These are phyloP conservation scores for Corymbia calophylla DNA, from an alignment of 441 rosid species.

Conservation along the genomic window DNA sequence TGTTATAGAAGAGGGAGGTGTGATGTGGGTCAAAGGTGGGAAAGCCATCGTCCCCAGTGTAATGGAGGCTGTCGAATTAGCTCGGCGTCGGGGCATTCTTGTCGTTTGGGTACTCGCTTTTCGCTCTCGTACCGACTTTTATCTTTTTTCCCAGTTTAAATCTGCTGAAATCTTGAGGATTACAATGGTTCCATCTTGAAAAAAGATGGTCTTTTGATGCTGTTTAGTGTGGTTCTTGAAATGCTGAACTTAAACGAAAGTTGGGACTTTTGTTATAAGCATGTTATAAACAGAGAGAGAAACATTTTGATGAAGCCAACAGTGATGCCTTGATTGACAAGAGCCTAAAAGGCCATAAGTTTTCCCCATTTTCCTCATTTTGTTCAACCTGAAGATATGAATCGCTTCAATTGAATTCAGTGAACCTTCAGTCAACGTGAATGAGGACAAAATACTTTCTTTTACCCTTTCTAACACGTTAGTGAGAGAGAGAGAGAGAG, in stretches of 20 bases:
- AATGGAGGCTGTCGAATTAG: conserved; percentile 53
- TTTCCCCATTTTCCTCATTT: not conserved
- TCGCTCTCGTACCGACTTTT: not conserved
- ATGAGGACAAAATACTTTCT: not conserved
- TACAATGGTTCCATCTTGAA: not conserved
- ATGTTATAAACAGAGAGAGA: not conserved
- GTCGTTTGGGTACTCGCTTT: conserved; percentile 58
- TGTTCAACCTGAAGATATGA: not conserved
- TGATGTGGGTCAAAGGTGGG: conserved; percentile 50
- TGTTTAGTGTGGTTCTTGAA: not conserved
- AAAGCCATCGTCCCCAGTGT: conserved; percentile 63
- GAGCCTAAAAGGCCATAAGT: not conserved
- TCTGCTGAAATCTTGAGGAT: not conserved
- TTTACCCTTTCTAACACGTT: not conserved
- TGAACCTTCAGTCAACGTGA: not conserved
- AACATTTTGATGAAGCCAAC: not conserved
- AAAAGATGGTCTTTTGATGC: not conserved
- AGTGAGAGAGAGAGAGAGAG: too few species aligned
- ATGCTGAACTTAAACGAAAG: not conserved
- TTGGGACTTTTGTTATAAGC: not conserved
- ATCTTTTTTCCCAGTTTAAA: not conserved
- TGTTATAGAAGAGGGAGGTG: conserved; percentile 47
- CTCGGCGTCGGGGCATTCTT: conserved; percentile 63
- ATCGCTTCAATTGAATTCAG: not conserved
- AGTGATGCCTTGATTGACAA: not conserved